Conservation (phyloP, 179 eudicot species). For the Kewa caespitosa region DNA sequence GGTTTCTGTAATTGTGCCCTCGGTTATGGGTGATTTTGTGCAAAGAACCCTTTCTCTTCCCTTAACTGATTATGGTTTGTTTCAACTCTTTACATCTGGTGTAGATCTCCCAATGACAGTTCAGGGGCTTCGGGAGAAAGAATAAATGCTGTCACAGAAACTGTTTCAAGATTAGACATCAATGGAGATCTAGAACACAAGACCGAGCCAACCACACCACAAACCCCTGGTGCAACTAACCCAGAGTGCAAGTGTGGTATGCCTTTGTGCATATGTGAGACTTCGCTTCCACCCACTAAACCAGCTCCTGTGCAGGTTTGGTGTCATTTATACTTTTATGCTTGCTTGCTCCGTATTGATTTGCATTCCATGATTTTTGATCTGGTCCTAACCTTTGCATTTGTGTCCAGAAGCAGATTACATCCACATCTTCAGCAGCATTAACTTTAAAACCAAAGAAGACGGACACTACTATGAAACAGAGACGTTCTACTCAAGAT, state of each 20-base stretch:
- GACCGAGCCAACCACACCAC: constrained; percentile 30
- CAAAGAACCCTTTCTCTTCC: too few relatives aligned
- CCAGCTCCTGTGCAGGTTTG: constrained; percentile 48
- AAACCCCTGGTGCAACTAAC: constrained; percentile 31
- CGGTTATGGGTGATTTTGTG: too few relatives aligned
- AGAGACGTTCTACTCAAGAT: constrained; percentile 56
- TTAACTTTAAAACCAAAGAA: constrained; percentile 52
- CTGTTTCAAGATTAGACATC: constrained; percentile 63
- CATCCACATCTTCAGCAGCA: constrained; percentile 34
- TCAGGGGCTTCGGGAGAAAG: constrained; percentile 38
- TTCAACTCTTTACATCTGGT: constrained; percentile 11
- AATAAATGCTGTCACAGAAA: constrained; percentile 48
- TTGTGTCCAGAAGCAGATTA: constrained; percentile 29
- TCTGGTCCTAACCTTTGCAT: constrained; percentile 15
- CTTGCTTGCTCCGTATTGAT: neutral
- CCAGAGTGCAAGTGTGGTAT: constrained; percentile 94
- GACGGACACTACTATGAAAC: constrained; percentile 46
- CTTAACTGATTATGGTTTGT: neutral
- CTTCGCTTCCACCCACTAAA: constrained; percentile 51
- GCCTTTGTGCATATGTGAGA: constrained; percentile 96
- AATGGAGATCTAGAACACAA: constrained; percentile 43
- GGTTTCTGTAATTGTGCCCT: too few relatives aligned
- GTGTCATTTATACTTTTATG: constrained; percentile 14
- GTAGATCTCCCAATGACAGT: constrained; percentile 40
- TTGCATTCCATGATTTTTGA: constrained; percentile 2